phyloP scores from a whole-genome alignment of 306 rosid species.

The Trifolium repens region DNA sequence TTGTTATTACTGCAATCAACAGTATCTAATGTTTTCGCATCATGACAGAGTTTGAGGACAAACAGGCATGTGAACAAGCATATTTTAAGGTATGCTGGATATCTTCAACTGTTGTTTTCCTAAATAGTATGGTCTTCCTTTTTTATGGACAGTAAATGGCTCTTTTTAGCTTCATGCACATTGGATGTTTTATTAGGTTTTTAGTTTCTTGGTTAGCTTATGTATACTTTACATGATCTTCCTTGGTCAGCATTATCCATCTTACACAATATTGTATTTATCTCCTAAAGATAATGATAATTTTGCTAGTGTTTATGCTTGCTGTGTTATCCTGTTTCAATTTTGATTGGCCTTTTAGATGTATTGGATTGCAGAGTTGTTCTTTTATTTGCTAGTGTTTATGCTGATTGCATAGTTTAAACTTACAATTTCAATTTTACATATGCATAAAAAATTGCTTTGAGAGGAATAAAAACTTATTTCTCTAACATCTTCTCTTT shows the following conservation, averaged over 20 bases:
- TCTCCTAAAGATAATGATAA: conserved; percentile 20
- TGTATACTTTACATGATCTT: conserved; percentile 20
- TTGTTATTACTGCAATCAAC: conserved; percentile 31
- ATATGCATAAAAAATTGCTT: conserved; percentile 7
- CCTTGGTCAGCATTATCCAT: conserved; percentile 16
- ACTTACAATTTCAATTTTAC: conserved; percentile 22
- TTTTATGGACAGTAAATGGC: conserved; percentile 8
- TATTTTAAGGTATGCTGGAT: conserved; percentile 81
- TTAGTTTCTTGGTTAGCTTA: conserved; percentile 23
- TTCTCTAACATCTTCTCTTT: conserved; percentile 17
- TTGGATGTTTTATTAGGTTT: conserved; percentile 16
- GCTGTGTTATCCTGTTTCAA: conserved; percentile 23
- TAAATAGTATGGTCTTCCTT: not conserved
- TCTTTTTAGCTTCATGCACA: conserved; percentile 25
- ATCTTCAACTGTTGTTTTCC: conserved; percentile 16
- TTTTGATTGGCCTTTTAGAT: conserved; percentile 15
- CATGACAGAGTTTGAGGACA: conserved; percentile 78
- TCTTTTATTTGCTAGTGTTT: not conserved
- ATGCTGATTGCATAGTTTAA: not conserved
- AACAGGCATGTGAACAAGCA: conserved; percentile 81
- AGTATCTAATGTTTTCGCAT: conserved; percentile 40
- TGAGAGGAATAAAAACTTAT: conserved; percentile 2
- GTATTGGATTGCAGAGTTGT: conserved; percentile 4
- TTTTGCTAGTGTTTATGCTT: conserved; percentile 17
- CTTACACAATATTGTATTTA: conserved; percentile 21